Conservation (phyloP, 2,329 filamentous ascomycete genomes). For the Aspergillus calidoustus region DNA sequence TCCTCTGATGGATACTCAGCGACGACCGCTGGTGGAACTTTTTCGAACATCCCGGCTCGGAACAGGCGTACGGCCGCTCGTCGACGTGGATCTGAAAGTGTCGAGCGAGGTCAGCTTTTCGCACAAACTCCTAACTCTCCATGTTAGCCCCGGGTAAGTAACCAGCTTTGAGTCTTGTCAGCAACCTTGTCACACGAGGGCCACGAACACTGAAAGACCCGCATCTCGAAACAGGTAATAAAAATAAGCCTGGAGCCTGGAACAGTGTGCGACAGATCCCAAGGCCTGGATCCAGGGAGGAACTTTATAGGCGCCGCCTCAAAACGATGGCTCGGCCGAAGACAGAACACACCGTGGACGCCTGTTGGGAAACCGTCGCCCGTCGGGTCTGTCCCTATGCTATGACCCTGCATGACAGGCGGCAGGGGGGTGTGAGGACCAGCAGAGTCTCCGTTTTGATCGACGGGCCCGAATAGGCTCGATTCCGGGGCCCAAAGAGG, state of each 20-base stretch:
- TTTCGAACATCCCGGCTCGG: neutral
- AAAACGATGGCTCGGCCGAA: too few relatives aligned
- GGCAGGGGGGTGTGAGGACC: neutral
- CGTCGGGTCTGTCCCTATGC: neutral
- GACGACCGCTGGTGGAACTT: slow-evolving; percentile 3
- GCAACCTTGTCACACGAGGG: neutral
- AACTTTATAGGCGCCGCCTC: too few relatives aligned
- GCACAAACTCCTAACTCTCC: neutral
- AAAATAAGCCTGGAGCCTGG: neutral
- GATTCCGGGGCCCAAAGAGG: neutral
- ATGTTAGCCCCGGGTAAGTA: neutral
- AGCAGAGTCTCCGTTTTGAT: neutral
- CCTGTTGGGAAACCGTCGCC: neutral
- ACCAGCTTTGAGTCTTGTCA: neutral
- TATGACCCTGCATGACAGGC: neutral
- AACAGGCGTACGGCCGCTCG: neutral
- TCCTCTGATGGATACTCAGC: slow-evolving; percentile 1
- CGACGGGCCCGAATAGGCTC: neutral
- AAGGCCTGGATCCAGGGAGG: too few relatives aligned
- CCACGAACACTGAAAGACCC: neutral
- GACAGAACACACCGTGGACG: neutral
- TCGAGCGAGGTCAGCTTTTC: neutral
- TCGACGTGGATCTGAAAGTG: slow-evolving; percentile 4
- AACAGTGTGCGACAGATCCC: too few relatives aligned
- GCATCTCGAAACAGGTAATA: neutral